Base-by-base conservation (phyloP, 345 rosid species). In the Arabis hirsuta region DNA sequence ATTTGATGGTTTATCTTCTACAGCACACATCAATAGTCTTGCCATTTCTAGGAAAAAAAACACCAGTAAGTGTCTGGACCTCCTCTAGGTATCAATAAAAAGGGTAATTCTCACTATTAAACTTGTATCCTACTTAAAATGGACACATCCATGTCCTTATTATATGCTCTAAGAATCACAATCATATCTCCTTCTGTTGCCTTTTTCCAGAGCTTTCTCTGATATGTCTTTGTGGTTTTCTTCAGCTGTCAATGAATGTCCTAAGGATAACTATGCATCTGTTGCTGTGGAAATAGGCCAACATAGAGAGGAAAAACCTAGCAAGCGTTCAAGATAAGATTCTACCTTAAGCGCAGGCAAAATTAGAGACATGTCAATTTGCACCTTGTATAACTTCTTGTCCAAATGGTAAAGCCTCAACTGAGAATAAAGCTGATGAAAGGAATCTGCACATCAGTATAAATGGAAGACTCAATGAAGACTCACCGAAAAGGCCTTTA, bases 21-120 rank as follows among this genome's bases (percentile, higher is more conserved):
- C 72, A 56, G 76, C 62, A 78, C 63, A 64, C 92, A 9, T 84
- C 90, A 12, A 82, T 89, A 39, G 89, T 89, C 77, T 64, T 87
- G 73, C 86, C 94, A 36, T 59, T 82, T 19, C 78, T 72, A 64
- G 74, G 64, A 19, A 77, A 72, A 74, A 89, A 76, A 74, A n/a
- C 74, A 87, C 65, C 82, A 79, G 66, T 97, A 93, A 76, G 96
- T 87, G 74, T 77, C 88, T 16, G 98, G 98, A 29, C 73, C 78
- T 57, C 59, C 79, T 80, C 53, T 65, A 14, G 8, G 27, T 31
- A 43, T 74, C 31, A 32, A 48, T 11, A 67, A 24, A 71, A 71
- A 34, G 63, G 63, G 76, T 72, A 19, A 55, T 65, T n/a, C 62
- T 54, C 54, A 38, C 36, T 13, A 54, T 19, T 20, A 42, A 45